These are phyloP conservation scores for Saccharomyces hybrid DNA, from an alignment of 1,139 yeast genomes.

Conservation along the genomic window DNA sequence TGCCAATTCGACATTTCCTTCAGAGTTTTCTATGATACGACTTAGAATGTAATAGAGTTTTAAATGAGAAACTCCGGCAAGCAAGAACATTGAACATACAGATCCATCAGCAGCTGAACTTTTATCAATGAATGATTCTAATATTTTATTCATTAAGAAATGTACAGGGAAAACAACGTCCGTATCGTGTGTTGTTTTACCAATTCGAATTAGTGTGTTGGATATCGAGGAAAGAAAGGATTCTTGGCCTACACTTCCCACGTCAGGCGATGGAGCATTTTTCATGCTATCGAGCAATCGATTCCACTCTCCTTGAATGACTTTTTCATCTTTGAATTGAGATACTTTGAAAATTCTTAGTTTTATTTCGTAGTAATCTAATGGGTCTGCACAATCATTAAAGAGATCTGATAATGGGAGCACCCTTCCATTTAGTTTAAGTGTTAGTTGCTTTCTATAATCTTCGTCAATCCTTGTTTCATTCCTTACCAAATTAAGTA, in stretches of 20 bases:
- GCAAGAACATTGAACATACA: slow-evolving; percentile 61
- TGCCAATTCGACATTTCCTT: slow-evolving; percentile 41
- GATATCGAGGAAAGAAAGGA: slow-evolving; percentile 33
- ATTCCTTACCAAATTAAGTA: slow-evolving; percentile 48
- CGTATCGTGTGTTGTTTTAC: slow-evolving; percentile 42
- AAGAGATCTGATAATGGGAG: slow-evolving; percentile 70
- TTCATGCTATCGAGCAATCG: slow-evolving; percentile 43
- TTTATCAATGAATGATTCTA: slow-evolving; percentile 28
- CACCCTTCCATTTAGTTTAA: slow-evolving; percentile 55
- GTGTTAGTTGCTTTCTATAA: slow-evolving; percentile 40
- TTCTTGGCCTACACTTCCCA: slow-evolving; percentile 26
- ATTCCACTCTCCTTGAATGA: slow-evolving; percentile 65
- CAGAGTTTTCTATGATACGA: slow-evolving; percentile 59
- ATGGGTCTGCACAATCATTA: slow-evolving; percentile 80
- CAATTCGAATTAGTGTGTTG: slow-evolving; percentile 40
- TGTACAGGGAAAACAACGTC: slow-evolving; percentile 83
- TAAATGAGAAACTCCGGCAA: slow-evolving; percentile 66
- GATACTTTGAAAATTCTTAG: slow-evolving; percentile 72
- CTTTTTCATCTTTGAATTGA: slow-evolving; percentile 70
- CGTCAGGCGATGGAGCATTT: slow-evolving; percentile 20
- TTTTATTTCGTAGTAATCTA: slow-evolving; percentile 80
- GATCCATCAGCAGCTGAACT: slow-evolving; percentile 42
- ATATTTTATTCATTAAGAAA: slow-evolving; percentile 53
- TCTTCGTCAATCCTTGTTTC: slow-evolving; percentile 49
- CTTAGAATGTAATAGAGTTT: slow-evolving; percentile 60